Conservation (phyloP, 1,284 basidiomycete species). For the Pholiota adiposa region DNA sequence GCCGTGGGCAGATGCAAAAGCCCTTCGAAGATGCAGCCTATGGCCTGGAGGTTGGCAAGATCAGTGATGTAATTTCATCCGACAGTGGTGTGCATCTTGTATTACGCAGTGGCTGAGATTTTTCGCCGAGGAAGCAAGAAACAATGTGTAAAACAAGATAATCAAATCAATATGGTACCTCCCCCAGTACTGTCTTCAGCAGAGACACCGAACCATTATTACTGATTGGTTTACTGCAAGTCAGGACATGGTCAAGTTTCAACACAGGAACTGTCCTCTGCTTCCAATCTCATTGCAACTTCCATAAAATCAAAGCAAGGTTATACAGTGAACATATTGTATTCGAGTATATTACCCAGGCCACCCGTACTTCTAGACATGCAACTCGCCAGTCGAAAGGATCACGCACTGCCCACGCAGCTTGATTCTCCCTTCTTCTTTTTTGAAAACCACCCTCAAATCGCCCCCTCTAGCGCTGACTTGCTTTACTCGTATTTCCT, state of each 20-base stretch:
- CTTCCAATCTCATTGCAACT: too few species aligned
- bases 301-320: too few species aligned
- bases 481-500: conserved; percentile 46
- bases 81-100: conserved; percentile 98
- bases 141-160: neutral
- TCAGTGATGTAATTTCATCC: conserved; percentile 87
- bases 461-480: conserved; percentile 57
- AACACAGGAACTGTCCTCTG: too few species aligned
- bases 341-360: too few species aligned
- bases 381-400: conserved; percentile 40
- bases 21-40: conserved; percentile 95
- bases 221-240: too few species aligned
- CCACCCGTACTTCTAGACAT: conserved; percentile 19
- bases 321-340: too few species aligned
- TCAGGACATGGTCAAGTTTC: too few species aligned
- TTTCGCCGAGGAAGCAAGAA: neutral
- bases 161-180: neutral
- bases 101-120: conserved; percentile 75
- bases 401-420: conserved; percentile 42
- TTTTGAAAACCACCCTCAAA: conserved; percentile 44
- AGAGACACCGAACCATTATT: neutral
- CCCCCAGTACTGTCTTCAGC: neutral
- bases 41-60: conserved; percentile 78
- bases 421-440: conserved; percentile 35
- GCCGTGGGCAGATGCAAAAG: conserved; percentile 94